phyloP scores from a whole-genome alignment of 1,139 yeast species.

The Geotrichum armillariae region DNA sequence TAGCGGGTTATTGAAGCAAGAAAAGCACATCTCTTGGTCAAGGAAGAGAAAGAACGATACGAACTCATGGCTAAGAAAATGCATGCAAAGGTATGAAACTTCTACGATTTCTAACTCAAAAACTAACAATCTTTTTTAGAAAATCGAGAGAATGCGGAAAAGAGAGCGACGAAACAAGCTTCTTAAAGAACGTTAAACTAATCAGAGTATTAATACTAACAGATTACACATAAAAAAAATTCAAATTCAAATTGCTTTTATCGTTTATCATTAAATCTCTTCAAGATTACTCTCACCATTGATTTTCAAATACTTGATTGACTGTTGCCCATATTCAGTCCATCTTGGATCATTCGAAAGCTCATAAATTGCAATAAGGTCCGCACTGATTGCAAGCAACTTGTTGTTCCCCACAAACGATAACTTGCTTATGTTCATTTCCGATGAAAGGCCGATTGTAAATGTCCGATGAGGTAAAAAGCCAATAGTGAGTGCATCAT shows the following conservation, averaged over 20 bases:
- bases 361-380: conserved; percentile 12
- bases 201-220: no score
- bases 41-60: conserved; percentile 45
- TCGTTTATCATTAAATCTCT: neutral
- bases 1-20: conserved; percentile 31
- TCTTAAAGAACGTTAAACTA: conserved; percentile 42
- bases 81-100: conserved; percentile 39
- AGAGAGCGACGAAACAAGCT: conserved; percentile 46
- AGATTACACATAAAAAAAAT: neutral
- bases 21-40: conserved; percentile 40
- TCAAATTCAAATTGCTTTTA: no score
- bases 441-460: conserved; percentile 5
- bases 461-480: conserved; percentile 15
- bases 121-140: conserved; percentile 18
- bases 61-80: conserved; percentile 42
- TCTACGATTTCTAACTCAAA: neutral
- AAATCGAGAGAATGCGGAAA: conserved; percentile 41
- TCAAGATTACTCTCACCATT: conserved; percentile 12
- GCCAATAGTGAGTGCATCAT: conserved; percentile 16
- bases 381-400: conserved; percentile 12
- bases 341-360: conserved; percentile 5
- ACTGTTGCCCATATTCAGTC: conserved; percentile 7
- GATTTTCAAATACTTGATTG: conserved; percentile 9
- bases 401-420: conserved; percentile 15
- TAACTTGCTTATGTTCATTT: conserved; percentile 1